A percentile compares a stretch with the other conserved stretches of the same genome.
Conservation (phyloP, 805 yeast species). For the Ogataea henricii region DNA sequence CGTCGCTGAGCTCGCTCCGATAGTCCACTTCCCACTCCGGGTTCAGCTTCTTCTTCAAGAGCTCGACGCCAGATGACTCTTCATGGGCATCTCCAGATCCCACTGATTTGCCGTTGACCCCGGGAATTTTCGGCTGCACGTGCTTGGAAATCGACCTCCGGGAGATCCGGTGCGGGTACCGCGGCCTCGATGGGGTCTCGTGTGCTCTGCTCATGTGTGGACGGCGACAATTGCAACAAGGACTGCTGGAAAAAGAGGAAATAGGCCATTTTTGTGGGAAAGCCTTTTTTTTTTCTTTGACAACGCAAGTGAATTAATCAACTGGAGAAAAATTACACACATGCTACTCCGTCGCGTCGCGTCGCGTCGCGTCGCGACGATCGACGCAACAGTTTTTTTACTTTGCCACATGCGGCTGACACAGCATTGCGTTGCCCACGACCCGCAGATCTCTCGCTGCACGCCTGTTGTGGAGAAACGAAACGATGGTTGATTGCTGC, state of each 20-base stretch:
- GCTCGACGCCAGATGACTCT: conserved; percentile 9
- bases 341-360: background rate
- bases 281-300: background rate
- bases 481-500: background rate
- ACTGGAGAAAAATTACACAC: background rate
- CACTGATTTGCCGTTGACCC: conserved; percentile 6
- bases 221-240: background rate
- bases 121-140: conserved; percentile 17
- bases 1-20: conserved; percentile 21
- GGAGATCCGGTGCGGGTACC: conserved; percentile 26
- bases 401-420: background rate
- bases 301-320: background rate
- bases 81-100: background rate
- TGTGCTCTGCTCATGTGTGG: conserved; percentile 6
- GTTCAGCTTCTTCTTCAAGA: conserved; percentile 21
- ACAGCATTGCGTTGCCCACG: background rate
- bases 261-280: too few relatives aligned
- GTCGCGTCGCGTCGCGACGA: background rate
- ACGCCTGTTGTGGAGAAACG: background rate
- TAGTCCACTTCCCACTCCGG: conserved; percentile 35
- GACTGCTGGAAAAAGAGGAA: background rate
- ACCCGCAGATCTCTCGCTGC: background rate
- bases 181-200: conserved; percentile 15
- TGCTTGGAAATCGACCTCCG: conserved; percentile 35
- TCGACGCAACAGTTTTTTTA: background rate